Evolutionary conservation across 495 filamentous ascomycete genomes (phyloP).

Genomic region (Tuber borchii): DNA sequence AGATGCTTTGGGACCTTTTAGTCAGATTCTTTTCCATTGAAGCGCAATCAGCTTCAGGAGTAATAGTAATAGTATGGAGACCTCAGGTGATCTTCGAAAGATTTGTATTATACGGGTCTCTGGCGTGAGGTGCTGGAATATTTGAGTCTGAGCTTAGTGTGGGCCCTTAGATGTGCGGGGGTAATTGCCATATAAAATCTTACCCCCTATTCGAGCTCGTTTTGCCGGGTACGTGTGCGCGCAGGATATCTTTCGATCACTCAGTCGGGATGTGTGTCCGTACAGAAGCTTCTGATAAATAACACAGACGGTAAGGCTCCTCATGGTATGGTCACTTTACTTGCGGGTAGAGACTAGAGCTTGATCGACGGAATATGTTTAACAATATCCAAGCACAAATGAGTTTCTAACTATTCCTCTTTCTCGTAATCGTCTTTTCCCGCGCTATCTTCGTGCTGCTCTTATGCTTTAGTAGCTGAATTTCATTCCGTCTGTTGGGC

Average conservation of each 20-base stretch:
- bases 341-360: background rate
- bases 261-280: background rate
- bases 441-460: background rate
- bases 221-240: too few relatives aligned
- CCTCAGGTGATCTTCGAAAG: background rate
- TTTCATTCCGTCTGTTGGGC: too few relatives aligned
- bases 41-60: background rate
- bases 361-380: background rate
- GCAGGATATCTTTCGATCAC: background rate
- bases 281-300: background rate
- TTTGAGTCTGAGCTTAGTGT: background rate
- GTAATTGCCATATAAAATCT: background rate
- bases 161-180: background rate
- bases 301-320: background rate
- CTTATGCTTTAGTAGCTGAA: too few relatives aligned
- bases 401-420: background rate
- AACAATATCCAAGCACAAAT: background rate
- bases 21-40: background rate
- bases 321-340: background rate
- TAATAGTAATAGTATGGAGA: background rate
- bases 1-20: background rate
- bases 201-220: background rate
- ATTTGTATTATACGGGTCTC: background rate
- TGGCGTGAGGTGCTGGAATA: background rate
- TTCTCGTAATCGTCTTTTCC: background rate